These are phyloP conservation scores for Phytophthora palmivora DNA, from an alignment of 352 stramenopile species.

Conservation along the genomic window DNA sequence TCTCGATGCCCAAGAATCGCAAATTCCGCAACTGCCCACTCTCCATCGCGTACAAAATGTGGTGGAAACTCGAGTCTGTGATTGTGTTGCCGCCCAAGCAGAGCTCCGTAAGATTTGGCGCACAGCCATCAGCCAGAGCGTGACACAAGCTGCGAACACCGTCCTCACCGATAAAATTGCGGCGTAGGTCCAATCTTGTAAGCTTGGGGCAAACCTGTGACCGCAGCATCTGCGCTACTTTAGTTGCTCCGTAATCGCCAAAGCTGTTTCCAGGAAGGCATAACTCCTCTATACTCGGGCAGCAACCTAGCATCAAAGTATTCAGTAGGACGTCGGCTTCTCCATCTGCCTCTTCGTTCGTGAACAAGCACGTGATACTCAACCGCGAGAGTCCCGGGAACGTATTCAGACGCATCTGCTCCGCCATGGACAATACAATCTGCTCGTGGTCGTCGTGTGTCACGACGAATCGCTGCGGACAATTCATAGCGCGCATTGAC, in stretches of 20 bases:
- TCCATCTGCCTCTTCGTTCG: conserved; percentile 86
- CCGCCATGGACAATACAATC: conserved; percentile 77
- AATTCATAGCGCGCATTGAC: conserved; percentile 87
- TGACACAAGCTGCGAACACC: conserved; percentile 76
- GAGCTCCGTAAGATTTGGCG: conserved; percentile 70
- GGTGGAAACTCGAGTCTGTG: conserved; percentile 85
- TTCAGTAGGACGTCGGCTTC: conserved; percentile 85
- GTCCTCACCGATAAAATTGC: conserved; percentile 89
- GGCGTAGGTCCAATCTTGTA: conserved; percentile 77
- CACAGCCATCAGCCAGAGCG: conserved; percentile 74
- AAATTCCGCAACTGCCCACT: conserved; percentile 65
- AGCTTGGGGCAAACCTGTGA: conserved; percentile 82
- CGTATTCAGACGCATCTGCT: conserved; percentile 66
- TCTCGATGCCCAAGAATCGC: conserved; percentile 84
- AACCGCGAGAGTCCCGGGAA: conserved; percentile 67
- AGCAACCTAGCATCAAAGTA: conserved; percentile 81
- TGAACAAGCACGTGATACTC: conserved; percentile 84
- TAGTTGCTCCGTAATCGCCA: conserved; percentile 82
- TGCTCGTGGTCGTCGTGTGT: conserved; percentile 89
- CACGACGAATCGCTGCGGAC: conserved; percentile 86
- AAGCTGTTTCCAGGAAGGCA: conserved; percentile 88
- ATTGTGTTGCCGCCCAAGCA: conserved; percentile 86
- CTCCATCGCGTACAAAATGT: conserved; percentile 86
- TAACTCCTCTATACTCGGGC: conserved; percentile 78
- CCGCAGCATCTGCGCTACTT: conserved; percentile 84